Evolutionary conservation across 306 rosid species (phyloP).

Genomic region (Nissolia schottii): DNA sequence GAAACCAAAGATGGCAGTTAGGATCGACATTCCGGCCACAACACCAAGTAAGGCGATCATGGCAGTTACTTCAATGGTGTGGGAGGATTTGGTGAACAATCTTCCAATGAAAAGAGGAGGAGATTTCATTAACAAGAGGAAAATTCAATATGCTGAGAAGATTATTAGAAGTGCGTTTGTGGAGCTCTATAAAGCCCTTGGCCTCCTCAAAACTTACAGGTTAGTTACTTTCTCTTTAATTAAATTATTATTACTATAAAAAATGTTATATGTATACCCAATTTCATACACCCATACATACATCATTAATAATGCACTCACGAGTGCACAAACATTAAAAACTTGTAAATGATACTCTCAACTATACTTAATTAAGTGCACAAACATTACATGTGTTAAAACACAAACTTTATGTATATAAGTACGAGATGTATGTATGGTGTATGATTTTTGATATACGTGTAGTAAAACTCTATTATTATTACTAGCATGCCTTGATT

Average conservation of each 20-base stretch:
- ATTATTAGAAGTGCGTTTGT: constrained; percentile 77
- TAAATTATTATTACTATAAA: background rate
- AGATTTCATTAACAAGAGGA: constrained; percentile 57
- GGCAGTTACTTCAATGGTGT: constrained; percentile 53
- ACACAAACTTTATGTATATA: no score
- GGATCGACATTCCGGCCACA: constrained; percentile 66
- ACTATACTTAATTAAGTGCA: no score
- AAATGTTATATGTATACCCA: no score
- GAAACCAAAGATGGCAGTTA: constrained; percentile 57
- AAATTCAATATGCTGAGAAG: constrained; percentile 78
- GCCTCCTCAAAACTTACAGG: constrained; percentile 81
- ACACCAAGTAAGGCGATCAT: constrained; percentile 46
- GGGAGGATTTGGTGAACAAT: constrained; percentile 74
- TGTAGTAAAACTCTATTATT: no score
- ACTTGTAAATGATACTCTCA: no score
- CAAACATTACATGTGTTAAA: no score
- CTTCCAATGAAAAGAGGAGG: constrained; percentile 59
- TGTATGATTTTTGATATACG: no score
- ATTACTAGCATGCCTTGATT: no score
- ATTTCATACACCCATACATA: no score
- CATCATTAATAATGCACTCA: no score
- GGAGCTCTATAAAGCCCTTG: constrained; percentile 80
- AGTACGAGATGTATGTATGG: no score
- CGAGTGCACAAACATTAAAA: no score
- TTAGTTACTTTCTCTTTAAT: constrained; percentile 31